Base-by-base conservation (phyloP, 2,329 filamentous ascomycete species). In the Monosporascus sp. region DNA sequence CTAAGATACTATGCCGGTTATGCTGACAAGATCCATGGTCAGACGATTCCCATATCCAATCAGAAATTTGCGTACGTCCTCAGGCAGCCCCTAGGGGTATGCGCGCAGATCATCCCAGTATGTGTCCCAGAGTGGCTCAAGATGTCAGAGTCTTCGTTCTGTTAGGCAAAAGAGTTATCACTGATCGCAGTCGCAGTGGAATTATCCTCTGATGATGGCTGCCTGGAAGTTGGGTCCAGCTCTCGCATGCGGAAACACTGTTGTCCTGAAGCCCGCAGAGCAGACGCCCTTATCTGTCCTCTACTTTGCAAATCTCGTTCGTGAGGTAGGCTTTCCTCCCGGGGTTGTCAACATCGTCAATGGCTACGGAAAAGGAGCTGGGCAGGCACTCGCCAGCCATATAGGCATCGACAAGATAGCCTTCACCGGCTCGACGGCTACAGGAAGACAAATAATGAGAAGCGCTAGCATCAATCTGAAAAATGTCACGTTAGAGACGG, bases 261-360 rank as follows among this genome's bases (percentile, higher is more conserved):
- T 87, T 15, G 74, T 88, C 35, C 68, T 88, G 38, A 88, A 88
- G 72, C 78, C 84, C 7, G 82, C 85, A 9, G 85, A 88, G 65
- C 84, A 87, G 70, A 87, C 84, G 0, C 85, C 85, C 2, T 74
- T 88, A 3, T 85, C 81, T 14, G 81, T 84, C 65, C 70, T 87
- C 3, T 82, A 85, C 60, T 73, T 92, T 2, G 88, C 80, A 1
- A 82, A 78, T 5, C 74, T 92, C 22, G 77, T 91, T 57, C 82
- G 82, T 56, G 78, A 91, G 63, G 87, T 87, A 7, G 88, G 88
- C 0, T 92, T 92, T 64, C 89, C 89, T 3, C 82, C 88, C 0
- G 89, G 89, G 41, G 88, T 92, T 5, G 70, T 92, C 59, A 92
- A 92, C 68, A 79, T 92, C 53, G 67, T 91, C 53, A 90, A 90